Percentiles rank a stretch among this genome's conserved stretches.
Evolutionary conservation across 2,329 filamentous ascomycete genomes (phyloP).

Genomic region (Penicillium sp.): DNA sequence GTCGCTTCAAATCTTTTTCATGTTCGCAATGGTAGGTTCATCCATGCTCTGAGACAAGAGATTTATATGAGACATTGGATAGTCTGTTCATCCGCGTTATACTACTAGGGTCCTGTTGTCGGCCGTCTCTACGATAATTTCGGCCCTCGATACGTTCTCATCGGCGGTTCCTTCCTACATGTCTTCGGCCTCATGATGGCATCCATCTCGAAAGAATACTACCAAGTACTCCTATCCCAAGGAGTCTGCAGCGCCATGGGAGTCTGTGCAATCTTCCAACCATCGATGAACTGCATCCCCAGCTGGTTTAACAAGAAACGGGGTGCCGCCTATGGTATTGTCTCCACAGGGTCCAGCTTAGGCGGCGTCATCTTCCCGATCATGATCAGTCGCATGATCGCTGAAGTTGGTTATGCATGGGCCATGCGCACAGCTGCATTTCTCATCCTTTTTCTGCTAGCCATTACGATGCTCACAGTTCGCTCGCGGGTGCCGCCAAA

Average conservation of each 20-base stretch:
- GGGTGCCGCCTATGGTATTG: conserved; percentile 27
- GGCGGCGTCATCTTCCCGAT: conserved; percentile 63
- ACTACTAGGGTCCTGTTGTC: conserved; percentile 55
- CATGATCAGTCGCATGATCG: conserved; percentile 59
- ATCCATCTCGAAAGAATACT: conserved; percentile 55
- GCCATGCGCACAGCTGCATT: conserved; percentile 59
- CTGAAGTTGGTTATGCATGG: conserved; percentile 56
- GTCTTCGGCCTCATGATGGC: conserved; percentile 62
- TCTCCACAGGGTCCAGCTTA: conserved; percentile 48
- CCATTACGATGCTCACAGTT: conserved; percentile 56
- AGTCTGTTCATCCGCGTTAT: conserved; percentile 31
- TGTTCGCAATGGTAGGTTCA: conserved; percentile 15
- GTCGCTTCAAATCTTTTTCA: conserved; percentile 41
- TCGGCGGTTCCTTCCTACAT: conserved; percentile 55
- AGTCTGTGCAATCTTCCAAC: conserved; percentile 52
- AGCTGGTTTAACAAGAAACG: conserved; percentile 56
- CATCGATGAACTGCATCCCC: conserved; percentile 32
- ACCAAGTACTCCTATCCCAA: conserved; percentile 58
- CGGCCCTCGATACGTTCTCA: conserved; percentile 57
- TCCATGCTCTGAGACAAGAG: background rate
- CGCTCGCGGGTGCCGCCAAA: conserved; percentile 43
- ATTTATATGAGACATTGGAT: background rate
- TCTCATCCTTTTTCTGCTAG: conserved; percentile 59
- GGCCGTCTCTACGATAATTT: conserved; percentile 64
- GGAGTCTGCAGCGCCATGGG: conserved; percentile 55